Evolutionary conservation across 2,329 filamentous ascomycete genomes (phyloP).

Genomic region (Microthyrium microscopicum): DNA sequence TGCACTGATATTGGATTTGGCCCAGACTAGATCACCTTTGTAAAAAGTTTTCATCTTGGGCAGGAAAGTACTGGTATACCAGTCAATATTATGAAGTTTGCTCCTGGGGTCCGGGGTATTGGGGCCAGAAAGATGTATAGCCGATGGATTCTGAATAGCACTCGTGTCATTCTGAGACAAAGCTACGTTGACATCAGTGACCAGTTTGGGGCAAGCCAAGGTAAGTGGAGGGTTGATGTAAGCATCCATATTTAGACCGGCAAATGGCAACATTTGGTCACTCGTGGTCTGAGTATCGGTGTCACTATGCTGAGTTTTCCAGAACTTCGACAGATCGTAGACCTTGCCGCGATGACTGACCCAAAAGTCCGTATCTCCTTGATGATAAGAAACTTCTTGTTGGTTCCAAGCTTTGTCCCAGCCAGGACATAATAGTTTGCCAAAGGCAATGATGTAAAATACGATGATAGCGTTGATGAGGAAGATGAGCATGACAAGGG

Average conservation of each 20-base stretch:
- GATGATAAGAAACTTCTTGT: constrained; percentile 53
- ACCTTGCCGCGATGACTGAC: constrained; percentile 78
- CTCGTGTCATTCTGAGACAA: constrained; percentile 44
- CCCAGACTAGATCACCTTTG: constrained; percentile 71
- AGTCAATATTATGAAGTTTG: constrained; percentile 44
- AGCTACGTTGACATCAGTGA: constrained; percentile 36
- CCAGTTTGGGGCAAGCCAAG: constrained; percentile 57
- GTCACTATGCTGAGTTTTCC: constrained; percentile 70
- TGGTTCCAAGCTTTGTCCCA: constrained; percentile 74
- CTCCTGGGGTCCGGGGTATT: constrained; percentile 39
- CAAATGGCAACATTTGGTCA: constrained; percentile 57
- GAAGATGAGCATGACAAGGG: constrained; percentile 64
- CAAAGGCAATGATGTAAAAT: constrained; percentile 86
- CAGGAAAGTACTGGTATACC: constrained; percentile 62
- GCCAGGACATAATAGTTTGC: constrained; percentile 74
- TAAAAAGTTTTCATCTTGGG: constrained; percentile 73
- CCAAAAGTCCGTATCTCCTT: constrained; percentile 61
- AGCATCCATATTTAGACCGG: constrained; percentile 61
- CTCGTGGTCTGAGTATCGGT: constrained; percentile 40
- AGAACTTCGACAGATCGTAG: constrained; percentile 86
- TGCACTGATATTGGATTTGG: constrained; percentile 37
- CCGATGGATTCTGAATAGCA: constrained; percentile 34
- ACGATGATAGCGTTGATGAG: constrained; percentile 67
- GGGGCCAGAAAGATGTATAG: constrained; percentile 46
- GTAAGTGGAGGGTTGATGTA: constrained; percentile 72